Evolutionary conservation across 768 basidiomycete genomes (phyloP).

Genomic region (Termitomyces sp.): DNA sequence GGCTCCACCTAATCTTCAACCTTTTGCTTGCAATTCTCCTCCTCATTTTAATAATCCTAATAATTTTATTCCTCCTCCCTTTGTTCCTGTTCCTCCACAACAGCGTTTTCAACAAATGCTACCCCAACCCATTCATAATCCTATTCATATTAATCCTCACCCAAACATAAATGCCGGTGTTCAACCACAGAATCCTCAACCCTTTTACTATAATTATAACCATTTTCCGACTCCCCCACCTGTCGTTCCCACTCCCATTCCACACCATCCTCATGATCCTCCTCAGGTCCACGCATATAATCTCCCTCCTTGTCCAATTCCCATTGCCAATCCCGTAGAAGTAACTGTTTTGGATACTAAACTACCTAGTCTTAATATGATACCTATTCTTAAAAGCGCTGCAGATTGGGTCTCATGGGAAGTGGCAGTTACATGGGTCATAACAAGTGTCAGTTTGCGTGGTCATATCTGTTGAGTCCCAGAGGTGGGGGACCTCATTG

Average conservation of each 20-base stretch:
- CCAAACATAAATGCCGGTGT: too few relatives aligned
- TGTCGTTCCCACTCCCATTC: not conserved
- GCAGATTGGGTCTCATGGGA: not conserved
- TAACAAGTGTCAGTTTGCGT: not conserved
- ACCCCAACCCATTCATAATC: too few relatives aligned
- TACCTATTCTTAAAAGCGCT: not conserved
- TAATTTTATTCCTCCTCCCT: too few relatives aligned
- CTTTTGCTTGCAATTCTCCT: too few relatives aligned
- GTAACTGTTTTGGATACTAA: not conserved
- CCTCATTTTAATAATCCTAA: too few relatives aligned
- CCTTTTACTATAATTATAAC: too few relatives aligned
- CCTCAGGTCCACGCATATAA: not conserved
- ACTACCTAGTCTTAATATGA: not conserved
- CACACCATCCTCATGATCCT: not conserved
- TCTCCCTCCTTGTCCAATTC: not conserved
- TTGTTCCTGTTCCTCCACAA: too few relatives aligned
- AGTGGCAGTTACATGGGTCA: not conserved
- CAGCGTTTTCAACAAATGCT: too few relatives aligned
- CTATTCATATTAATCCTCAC: too few relatives aligned
- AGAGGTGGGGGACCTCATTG: not conserved
- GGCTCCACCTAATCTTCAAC: too few relatives aligned
- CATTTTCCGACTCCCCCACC: not conserved
- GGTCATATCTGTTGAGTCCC: not conserved
- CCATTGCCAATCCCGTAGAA: conserved; percentile 6
- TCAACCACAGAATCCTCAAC: too few relatives aligned